A percentile compares a stretch with the other conserved stretches of the same genome.
phyloP scores from a whole-genome alignment of 148 eudicot species.

The Rhododendron molle region DNA sequence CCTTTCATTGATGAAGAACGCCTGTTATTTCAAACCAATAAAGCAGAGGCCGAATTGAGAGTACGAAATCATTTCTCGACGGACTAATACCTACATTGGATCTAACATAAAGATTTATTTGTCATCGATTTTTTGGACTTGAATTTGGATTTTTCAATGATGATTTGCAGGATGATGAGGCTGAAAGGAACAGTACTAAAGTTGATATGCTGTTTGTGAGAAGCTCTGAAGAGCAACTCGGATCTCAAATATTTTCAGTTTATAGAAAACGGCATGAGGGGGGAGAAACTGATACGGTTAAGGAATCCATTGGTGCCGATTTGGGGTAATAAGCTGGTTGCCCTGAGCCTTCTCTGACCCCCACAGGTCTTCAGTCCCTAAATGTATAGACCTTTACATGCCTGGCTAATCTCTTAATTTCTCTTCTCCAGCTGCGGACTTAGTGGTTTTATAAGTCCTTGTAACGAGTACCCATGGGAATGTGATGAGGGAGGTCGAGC shows the following conservation, averaged over 20 bases:
- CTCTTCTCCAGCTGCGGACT: conserved; percentile 10
- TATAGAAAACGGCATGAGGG: too few relatives aligned
- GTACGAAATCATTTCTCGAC: not conserved
- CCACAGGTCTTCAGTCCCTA: too few relatives aligned
- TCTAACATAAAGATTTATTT: not conserved
- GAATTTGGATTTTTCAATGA: not conserved
- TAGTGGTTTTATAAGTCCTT: not conserved
- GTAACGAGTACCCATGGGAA: not conserved
- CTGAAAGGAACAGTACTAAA: not conserved
- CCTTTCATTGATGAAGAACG: conserved; percentile 4
- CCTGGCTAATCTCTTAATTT: too few relatives aligned
- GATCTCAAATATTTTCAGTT: not conserved
- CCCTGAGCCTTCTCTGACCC: not conserved
- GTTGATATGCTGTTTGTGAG: not conserved
- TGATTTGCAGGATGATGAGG: not conserved
- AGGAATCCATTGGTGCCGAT: not conserved
- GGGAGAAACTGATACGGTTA: not conserved
- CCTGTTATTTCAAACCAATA: not conserved
- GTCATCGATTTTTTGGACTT: not conserved
- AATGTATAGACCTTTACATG: too few relatives aligned
- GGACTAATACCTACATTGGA: not conserved
- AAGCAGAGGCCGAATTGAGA: not conserved
- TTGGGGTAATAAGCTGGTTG: not conserved
- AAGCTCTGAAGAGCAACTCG: not conserved
- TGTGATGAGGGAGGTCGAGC: not conserved